Evolutionary conservation across 2,329 filamentous ascomycete genomes (phyloP), one percentile per base, ranked within the genome.

Genomic region (Phaeophleospora eucalypticola): DNA sequence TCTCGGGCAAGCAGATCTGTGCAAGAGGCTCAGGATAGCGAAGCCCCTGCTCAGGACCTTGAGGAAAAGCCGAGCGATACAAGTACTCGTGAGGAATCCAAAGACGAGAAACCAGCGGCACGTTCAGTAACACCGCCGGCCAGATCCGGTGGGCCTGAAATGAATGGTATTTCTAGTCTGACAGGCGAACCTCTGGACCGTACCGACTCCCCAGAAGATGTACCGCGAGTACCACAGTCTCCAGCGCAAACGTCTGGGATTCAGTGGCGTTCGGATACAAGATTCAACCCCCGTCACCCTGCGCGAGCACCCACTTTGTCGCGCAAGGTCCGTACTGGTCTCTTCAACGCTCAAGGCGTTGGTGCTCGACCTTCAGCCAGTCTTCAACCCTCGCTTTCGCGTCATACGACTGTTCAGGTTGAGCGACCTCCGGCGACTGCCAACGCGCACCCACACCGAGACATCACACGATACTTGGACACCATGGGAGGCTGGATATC

Each of bases 321-420:
- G 9, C 21, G 34, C 19, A 37, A 38, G 16, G 12, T 29, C 24
- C 21, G 34, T 14, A 32, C 32, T n/a, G 35, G 33, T 14, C 12
- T 47, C 16, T 47, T 39, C 35, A 59, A 46, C 29, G 60, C 63
- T 49, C 59, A 65, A 43, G 66, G 65, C 17, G 66, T 69, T 10
- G 66, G 66, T 4, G 67, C 65, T 2, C 52, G 58, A 27, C 56
- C 66, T 3, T 49, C 55, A 16, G 57, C 60, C 6, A 65, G 55
- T 39, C 51, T 68, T 3, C 46, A 49, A 2, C 43, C 48, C 2
- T 7, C 24, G 27, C 45, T 40, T 8, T 48, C 44, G 24, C 29
- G 9, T n/a, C 38, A 20, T 20, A 8, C 3, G 2, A 21, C 20
- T 3, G 15, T 4, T 14, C 9, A 17, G 7, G 24, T 21, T 16